phyloP scores from a whole-genome alignment of 345 rosid genomes.

The Linum trigynum region DNA sequence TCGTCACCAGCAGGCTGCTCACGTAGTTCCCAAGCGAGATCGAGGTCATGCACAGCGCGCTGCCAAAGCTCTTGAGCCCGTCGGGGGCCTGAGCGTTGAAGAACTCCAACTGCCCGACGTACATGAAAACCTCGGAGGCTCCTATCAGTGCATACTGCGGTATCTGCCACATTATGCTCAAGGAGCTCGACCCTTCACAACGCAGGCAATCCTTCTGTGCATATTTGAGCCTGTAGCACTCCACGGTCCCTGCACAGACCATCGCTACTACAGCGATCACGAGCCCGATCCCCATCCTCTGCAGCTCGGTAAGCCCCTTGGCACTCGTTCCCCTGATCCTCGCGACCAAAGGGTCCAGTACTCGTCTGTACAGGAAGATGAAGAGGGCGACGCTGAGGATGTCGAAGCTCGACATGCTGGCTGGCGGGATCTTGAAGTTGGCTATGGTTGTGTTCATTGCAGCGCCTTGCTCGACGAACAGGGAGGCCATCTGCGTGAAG shows the following conservation, averaged over 20 bases:
- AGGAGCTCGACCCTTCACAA: constrained; percentile 85
- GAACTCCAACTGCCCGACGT: constrained; percentile 92
- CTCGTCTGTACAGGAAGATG: constrained; percentile 74
- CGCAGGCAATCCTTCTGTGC: constrained; percentile 56
- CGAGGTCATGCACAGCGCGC: constrained; percentile 93
- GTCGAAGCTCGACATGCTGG: constrained; percentile 99
- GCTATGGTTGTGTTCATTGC: constrained; percentile 81
- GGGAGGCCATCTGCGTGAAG: constrained; percentile 98
- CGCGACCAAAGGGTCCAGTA: constrained; percentile 60
- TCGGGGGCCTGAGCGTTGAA: constrained; percentile 96
- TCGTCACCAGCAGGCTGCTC: constrained; percentile 85
- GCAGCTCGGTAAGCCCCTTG: constrained; percentile 75
- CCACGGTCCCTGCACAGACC: constrained; percentile 82
- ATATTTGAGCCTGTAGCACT: constrained; percentile 61
- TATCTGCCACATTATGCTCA: constrained; percentile 97
- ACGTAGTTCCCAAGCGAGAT: constrained; percentile 97
- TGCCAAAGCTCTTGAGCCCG: constrained; percentile 88
- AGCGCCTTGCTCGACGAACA: constrained; percentile 98
- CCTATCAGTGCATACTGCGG: constrained; percentile 89
- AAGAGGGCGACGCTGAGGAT: constrained; percentile 80
- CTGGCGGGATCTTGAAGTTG: constrained; percentile 71
- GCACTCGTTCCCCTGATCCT: constrained; percentile 40
- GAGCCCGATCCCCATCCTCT: constrained; percentile 95
- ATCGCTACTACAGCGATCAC: constrained; percentile 86
- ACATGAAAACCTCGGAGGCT: constrained; percentile 99